Conservation (phyloP, 257 asterid genomes). For the Verbena officinalis region DNA sequence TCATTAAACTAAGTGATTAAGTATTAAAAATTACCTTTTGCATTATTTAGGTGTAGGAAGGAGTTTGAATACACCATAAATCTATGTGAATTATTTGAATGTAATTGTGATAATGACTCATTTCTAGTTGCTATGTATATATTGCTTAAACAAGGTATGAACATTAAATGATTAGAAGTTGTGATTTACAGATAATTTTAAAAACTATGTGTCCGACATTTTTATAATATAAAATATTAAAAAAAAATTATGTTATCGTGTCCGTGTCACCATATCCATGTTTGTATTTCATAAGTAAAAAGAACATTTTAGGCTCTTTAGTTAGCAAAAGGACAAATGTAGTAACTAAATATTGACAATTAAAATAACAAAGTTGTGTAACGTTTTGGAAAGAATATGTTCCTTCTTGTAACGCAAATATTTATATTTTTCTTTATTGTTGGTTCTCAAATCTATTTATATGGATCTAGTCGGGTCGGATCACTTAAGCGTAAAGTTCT, state of each 20-base stretch:
- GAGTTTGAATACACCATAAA: background rate
- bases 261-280: too few relatives aligned
- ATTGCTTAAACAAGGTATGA: background rate
- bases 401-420: background rate
- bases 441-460: too few relatives aligned
- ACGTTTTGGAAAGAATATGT: background rate
- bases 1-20: too few relatives aligned
- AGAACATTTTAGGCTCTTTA: background rate
- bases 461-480: too few relatives aligned
- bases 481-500: too few relatives aligned
- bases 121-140: background rate
- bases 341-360: background rate
- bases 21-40: too few relatives aligned
- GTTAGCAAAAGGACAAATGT: background rate
- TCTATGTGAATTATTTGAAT: background rate
- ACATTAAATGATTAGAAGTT: background rate
- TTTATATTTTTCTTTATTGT: too few relatives aligned
- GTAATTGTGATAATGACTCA: background rate
- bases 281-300: background rate
- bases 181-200: too few relatives aligned
- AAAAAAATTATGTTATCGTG: too few relatives aligned
- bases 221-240: too few relatives aligned
- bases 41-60: too few relatives aligned
- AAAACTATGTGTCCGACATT: too few relatives aligned
- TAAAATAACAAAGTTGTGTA: background rate